Evolutionary conservation across 805 yeast species (phyloP), one percentile per base, ranked within the genome.

Genomic region (Priceomyces medius): DNA sequence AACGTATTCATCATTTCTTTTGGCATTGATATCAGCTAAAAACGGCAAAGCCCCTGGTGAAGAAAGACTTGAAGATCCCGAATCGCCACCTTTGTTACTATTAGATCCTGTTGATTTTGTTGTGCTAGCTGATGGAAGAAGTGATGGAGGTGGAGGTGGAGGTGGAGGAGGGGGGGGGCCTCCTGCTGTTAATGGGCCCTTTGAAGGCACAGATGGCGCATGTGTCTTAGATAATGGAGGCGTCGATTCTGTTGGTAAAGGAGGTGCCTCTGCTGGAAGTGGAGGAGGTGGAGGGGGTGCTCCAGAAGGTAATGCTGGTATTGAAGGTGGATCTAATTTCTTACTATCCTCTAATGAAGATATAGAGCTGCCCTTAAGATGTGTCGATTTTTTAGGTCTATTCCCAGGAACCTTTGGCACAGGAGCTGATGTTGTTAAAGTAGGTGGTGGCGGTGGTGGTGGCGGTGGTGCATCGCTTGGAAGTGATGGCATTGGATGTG

Each of bases 21-120:
- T 77, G 28, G 74, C 69, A 46, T 79, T 77, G 36, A 80, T 80
- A 42, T 79, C 77, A 1, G 80, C 80, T 35, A 80, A 64, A 50
- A 80, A 80, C 4, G 86, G 85, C 13, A 79, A 52, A 12, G 43
- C 50, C 12, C 16, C 42, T 13, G 61, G 50, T 7, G 61, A 45
- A 20, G 61, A 45, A n/a, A 61, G 58, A 29, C 62, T 47, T n/a
- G 55, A 46, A 1, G 62, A 42, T 14, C 50, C 48, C 20, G 13
- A 8, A 4, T 46, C 33, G 7, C 20, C n/a, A 10, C 13, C 6
- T 4, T 21, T 32, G 14, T 32, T 31, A 18, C n/a, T 9, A 16
- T 12, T 17, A 16, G 44, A 38, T 12, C 37, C 27, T 32, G 13
- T 48, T 27, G 57, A 51, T 32, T 53, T 46, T 29, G 55, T 17